phyloP scores from a whole-genome alignment of 192 early-diverging fungal species.

The Podila epicladia region DNA sequence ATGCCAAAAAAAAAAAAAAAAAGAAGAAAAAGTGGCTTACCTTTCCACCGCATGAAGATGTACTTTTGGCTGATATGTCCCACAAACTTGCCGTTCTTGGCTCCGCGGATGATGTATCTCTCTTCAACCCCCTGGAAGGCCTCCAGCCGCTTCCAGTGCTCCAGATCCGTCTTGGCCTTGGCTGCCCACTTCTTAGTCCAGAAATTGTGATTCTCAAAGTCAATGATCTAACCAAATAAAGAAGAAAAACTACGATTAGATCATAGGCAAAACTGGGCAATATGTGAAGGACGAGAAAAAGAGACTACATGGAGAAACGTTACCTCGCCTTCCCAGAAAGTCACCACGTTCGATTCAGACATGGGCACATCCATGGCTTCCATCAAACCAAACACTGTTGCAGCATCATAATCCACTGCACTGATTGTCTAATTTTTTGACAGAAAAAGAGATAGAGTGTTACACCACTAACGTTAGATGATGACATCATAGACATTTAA shows the following conservation, averaged over 20 bases:
- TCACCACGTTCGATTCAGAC: constrained; percentile 59
- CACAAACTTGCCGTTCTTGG: constrained; percentile 49
- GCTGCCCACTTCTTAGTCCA: constrained; percentile 70
- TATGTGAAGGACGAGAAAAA: neutral
- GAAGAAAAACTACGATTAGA: neutral
- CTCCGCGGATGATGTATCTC: constrained; percentile 29
- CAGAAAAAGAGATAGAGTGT: neutral
- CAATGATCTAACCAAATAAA: constrained; percentile 52
- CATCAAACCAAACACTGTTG: constrained; percentile 63
- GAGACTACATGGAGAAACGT: neutral
- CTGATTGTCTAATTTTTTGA: constrained; percentile 46
- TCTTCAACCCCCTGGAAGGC: constrained; percentile 50
- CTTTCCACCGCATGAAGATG: constrained; percentile 80
- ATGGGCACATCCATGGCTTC: constrained; percentile 66
- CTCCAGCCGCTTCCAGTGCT: constrained; percentile 54
- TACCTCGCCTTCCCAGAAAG: constrained; percentile 73
- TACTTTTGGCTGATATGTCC: constrained; percentile 64
- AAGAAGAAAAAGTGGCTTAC: constrained; percentile 12
- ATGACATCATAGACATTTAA: too few species aligned
- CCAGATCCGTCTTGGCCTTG: constrained; percentile 47
- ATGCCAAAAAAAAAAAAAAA: neutral
- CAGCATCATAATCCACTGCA: constrained; percentile 49
- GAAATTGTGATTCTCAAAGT: constrained; percentile 66
- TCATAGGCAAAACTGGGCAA: neutral
- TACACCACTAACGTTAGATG: neutral